Evolutionary conservation across 345 rosid species (phyloP).

Genomic region (Brassica rapa): DNA sequence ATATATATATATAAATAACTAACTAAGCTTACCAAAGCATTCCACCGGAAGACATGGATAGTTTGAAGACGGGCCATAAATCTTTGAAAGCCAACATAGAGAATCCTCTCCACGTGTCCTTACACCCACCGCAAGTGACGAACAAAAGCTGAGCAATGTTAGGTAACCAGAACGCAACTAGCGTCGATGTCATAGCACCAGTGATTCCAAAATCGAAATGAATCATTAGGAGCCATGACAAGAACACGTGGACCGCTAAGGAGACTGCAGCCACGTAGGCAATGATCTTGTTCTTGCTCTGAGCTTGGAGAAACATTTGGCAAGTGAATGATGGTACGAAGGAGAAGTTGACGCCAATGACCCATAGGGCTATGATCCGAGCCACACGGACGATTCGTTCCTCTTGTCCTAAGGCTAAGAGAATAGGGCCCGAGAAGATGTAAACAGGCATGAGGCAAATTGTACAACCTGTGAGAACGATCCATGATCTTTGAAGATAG

Average conservation of each 20-base stretch:
- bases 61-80: conserved; percentile 63
- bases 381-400: conserved; percentile 48
- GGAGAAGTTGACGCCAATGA: conserved; percentile 52
- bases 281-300: conserved; percentile 75
- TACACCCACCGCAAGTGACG: conserved; percentile 63
- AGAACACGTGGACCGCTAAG: conserved; percentile 47
- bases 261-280: conserved; percentile 60
- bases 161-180: conserved; percentile 75
- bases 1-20: background rate
- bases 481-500: conserved; percentile 86
- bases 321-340: conserved; percentile 57
- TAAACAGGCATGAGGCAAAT: conserved; percentile 56
- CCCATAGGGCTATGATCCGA: conserved; percentile 51
- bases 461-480: conserved; percentile 46
- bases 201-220: conserved; percentile 55
- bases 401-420: conserved; percentile 63
- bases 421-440: conserved; percentile 52
- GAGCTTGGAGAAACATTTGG: conserved; percentile 83
- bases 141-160: conserved; percentile 68
- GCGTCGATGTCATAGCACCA: conserved; percentile 66
- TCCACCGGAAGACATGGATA: conserved; percentile 71
- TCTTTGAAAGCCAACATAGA: conserved; percentile 61
- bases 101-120: conserved; percentile 72
- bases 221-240: conserved; percentile 67
- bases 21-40: conserved; percentile 64